These are phyloP conservation scores for Tuber microsphaerosporum DNA, from an alignment of 495 filamentous ascomycete species.

Conservation along the genomic window DNA sequence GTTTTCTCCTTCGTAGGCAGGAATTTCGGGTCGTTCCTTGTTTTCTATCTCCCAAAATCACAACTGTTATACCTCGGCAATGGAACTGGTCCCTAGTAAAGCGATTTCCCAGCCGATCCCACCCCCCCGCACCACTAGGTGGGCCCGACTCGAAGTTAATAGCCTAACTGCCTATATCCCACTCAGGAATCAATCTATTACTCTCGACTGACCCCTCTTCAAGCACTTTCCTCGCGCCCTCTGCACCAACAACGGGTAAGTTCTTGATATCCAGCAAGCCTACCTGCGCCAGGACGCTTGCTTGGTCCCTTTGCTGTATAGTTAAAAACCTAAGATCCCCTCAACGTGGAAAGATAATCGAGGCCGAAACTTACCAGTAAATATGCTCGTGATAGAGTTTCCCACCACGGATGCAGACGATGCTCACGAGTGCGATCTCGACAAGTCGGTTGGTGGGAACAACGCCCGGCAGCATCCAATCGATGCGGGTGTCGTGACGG, in stretches of 20 bases:
- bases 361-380: constrained; percentile 52
- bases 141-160: background rate
- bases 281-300: constrained; percentile 66
- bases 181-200: constrained; percentile 59
- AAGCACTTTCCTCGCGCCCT: constrained; percentile 59
- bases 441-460: constrained; percentile 62
- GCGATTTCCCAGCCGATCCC: background rate
- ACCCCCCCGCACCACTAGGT: background rate
- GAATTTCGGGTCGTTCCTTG: too few relatives aligned
- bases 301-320: constrained; percentile 54
- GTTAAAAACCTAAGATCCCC: background rate
- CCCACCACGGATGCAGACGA: constrained; percentile 67
- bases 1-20: too few relatives aligned
- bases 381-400: constrained; percentile 75
- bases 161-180: constrained; percentile 41
- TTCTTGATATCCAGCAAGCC: constrained; percentile 64
- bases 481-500: constrained; percentile 63
- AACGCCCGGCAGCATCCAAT: constrained; percentile 76
- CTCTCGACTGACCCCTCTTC: constrained; percentile 55
- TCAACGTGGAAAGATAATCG: background rate
- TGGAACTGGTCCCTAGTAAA: too few relatives aligned
- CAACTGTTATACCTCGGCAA: too few relatives aligned
- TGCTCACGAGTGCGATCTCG: constrained; percentile 64
- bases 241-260: constrained; percentile 64
- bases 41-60: too few relatives aligned